Percentiles rank a stretch among this genome's conserved stretches.
phyloP scores from a whole-genome alignment of 192 early-diverging fungal genomes.

The Phlyctochytrium planicorne region DNA sequence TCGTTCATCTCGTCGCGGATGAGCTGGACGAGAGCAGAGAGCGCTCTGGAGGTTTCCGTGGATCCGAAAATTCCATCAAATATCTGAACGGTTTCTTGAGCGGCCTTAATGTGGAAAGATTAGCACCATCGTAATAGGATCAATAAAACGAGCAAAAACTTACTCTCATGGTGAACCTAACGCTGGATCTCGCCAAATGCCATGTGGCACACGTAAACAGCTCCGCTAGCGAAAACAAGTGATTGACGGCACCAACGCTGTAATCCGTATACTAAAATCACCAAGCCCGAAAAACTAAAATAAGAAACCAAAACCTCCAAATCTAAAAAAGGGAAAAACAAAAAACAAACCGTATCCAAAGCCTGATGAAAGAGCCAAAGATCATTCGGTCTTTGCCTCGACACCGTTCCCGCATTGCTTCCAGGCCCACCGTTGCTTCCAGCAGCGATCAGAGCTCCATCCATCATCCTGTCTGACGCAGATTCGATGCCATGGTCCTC shows the following conservation, averaged over 20 bases:
- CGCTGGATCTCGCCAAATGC: constrained; percentile 72
- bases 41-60: constrained; percentile 87
- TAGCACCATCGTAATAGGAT: background rate
- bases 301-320: background rate
- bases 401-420: background rate
- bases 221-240: constrained; percentile 73
- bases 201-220: constrained; percentile 75
- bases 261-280: constrained; percentile 22
- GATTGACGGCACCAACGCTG: constrained; percentile 47
- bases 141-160: constrained; percentile 11
- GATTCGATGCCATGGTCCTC: too few species aligned
- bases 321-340: background rate
- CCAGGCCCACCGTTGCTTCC: too few species aligned
- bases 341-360: constrained; percentile 5
- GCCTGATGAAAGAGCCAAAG: constrained; percentile 15
- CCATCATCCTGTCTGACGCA: too few species aligned
- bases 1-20: constrained; percentile 73
- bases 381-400: background rate
- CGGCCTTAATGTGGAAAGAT: constrained; percentile 48
- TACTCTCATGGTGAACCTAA: constrained; percentile 50
- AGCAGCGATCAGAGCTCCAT: too few species aligned
- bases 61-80: constrained; percentile 94
- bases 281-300: background rate
- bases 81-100: constrained; percentile 85
- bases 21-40: constrained; percentile 77